phyloP scores from a whole-genome alignment of 805 yeast genomes.

The Yamadazyma sp. region DNA sequence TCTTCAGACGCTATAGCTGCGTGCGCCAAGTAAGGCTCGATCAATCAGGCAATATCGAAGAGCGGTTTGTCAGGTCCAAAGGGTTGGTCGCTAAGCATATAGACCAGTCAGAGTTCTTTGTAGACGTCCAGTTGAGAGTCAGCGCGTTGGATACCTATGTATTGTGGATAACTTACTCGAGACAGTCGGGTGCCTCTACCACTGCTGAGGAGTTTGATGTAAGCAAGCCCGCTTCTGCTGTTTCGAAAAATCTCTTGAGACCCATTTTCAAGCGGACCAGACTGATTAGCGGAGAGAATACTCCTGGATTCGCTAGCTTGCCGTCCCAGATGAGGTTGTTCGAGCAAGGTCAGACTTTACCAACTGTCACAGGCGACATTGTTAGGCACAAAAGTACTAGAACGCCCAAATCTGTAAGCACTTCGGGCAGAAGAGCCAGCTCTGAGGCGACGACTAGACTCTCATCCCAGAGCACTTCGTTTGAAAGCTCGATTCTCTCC shows the following conservation, averaged over 20 bases:
- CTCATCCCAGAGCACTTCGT: constrained; percentile 2
- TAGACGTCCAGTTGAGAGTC: constrained; percentile 82
- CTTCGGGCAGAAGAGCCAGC: neutral
- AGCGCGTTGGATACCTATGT: constrained; percentile 57
- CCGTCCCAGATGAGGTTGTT: constrained; percentile 60
- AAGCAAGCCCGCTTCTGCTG: neutral
- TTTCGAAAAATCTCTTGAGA: constrained; percentile 1
- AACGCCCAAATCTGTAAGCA: constrained; percentile 9
- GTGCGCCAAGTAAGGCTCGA: constrained; percentile 20
- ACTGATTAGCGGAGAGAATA: constrained; percentile 14
- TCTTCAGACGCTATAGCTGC: constrained; percentile 71
- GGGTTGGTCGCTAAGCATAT: constrained; percentile 70
- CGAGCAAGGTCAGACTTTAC: constrained; percentile 16
- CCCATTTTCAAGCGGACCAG: constrained; percentile 17
- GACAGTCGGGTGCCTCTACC: constrained; percentile 25
- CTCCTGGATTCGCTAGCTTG: constrained; percentile 22
- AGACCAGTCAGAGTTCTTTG: constrained; percentile 62
- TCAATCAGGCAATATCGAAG: constrained; percentile 13
- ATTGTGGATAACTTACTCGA: constrained; percentile 85
- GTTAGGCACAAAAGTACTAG: constrained; percentile 37
- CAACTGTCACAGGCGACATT: constrained; percentile 28
- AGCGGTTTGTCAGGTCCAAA: constrained; percentile 55
- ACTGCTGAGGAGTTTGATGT: constrained; percentile 5
- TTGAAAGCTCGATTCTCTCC: constrained; percentile 2
- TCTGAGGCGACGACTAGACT: neutral